Percentiles rank a stretch among this genome's conserved stretches.
Evolutionary conservation across 495 filamentous ascomycete genomes (phyloP).

Genomic region (Aeminium ludgeri): DNA sequence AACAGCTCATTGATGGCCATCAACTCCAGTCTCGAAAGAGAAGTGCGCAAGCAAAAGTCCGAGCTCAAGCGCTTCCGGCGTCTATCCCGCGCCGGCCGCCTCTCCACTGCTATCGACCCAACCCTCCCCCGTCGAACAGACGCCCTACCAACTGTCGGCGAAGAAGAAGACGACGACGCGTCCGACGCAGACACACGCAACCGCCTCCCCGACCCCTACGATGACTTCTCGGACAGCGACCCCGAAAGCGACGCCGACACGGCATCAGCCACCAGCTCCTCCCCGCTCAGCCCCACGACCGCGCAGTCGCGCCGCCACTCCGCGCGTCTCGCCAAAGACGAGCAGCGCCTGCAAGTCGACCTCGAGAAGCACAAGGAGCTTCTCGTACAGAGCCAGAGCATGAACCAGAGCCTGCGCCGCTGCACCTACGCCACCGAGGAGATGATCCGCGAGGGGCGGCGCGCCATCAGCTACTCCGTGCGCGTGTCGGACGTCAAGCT

Average conservation of each 20-base stretch:
- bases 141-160: slow-evolving; percentile 15
- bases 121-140: slow-evolving; percentile 36
- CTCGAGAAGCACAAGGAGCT: slow-evolving; percentile 77
- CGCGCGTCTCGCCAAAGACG: slow-evolving; percentile 37
- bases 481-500: slow-evolving; percentile 59
- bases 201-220: slow-evolving; percentile 6
- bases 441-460: slow-evolving; percentile 72
- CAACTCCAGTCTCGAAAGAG: slow-evolving; percentile 78
- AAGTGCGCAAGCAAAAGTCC: slow-evolving; percentile 77
- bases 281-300: slow-evolving; percentile 27
- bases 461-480: slow-evolving; percentile 68
- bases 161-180: slow-evolving; percentile 29
- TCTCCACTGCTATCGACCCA: background rate
- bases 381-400: slow-evolving; percentile 72
- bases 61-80: slow-evolving; percentile 74
- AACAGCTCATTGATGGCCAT: slow-evolving; percentile 95
- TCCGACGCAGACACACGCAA: slow-evolving; percentile 3
- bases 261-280: slow-evolving; percentile 7
- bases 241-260: slow-evolving; percentile 6
- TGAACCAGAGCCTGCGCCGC: slow-evolving; percentile 81
- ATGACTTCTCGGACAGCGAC: slow-evolving; percentile 10
- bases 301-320: slow-evolving; percentile 29
- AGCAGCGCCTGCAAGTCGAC: slow-evolving; percentile 63
- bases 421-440: slow-evolving; percentile 78
- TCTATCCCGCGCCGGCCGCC: slow-evolving; percentile 33